Evolutionary conservation across 2,329 filamentous ascomycete genomes (phyloP), one percentile per base, ranked within the genome.

Genomic region (Monosporascus sp.): DNA sequence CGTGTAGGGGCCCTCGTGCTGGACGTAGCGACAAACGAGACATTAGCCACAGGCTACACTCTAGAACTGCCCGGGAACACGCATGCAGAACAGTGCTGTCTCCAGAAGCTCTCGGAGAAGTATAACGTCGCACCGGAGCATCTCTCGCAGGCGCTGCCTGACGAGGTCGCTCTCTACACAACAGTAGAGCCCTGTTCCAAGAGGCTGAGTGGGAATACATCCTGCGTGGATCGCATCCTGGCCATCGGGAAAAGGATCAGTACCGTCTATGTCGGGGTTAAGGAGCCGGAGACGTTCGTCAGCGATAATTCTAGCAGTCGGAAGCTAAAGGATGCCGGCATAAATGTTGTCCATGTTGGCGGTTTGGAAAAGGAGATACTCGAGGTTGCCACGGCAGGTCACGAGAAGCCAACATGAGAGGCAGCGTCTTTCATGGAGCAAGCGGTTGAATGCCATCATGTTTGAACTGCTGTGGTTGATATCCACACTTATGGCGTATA

Each of bases 81-180:
- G 0, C 94, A 99, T 67, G 94, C 94, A 3, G 94, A 99, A 68
- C 91, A 99, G 73, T 93, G 88, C 70, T 96, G 91, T 66, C 80
- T 99, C 53, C 72, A 86, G 48, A 97, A 99, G 69, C 79, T 86
- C 16, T 76, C 82, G 1, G 64, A 73, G 48, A 62, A 74, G 57
- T 67, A 81, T 52, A 65, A 66, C 2, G 72, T 78, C 0, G 54
- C 77, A 0, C 85, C 88, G 59, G 80, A 82, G 50, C 67, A 72
- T 0, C 77, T 91, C 5, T 71, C 70, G 16, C 65, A 74, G 19
- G 70, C 77, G 16, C 63, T 87, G 7, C 77, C 81, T 0, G 70
- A 77, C 37, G 72, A 81, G 1, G 74, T 81, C 2, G 78, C 82
- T 4, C 79, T 99, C 14, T 97, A 97, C 70, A 97, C 95, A 1